Conservation (phyloP, 441 rosid species). For the Metrosideros polymorpha region DNA sequence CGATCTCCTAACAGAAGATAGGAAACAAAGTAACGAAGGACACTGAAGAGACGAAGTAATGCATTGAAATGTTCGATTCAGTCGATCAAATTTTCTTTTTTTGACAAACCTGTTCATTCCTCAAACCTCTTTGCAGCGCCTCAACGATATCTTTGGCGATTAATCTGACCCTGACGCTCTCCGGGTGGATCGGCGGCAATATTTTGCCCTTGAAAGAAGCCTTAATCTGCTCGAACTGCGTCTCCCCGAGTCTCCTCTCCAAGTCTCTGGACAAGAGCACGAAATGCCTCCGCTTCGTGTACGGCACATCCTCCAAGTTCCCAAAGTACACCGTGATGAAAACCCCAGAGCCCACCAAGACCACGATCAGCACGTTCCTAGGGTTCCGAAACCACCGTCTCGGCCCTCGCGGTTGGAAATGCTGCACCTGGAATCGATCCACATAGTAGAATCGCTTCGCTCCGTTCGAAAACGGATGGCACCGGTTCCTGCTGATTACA, state of each 20-base stretch:
- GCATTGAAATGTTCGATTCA: not conserved
- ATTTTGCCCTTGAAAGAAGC: slow-evolving; percentile 50
- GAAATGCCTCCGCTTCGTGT: slow-evolving; percentile 75
- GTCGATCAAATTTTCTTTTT: not conserved
- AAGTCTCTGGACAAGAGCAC: slow-evolving; percentile 55
- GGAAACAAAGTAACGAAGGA: not conserved
- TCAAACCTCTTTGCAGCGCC: slow-evolving; percentile 75
- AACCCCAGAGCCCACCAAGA: slow-evolving; percentile 49
- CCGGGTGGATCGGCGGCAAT: slow-evolving; percentile 79
- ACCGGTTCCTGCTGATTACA: slow-evolving; percentile 2
- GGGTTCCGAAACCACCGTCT: slow-evolving; percentile 64
- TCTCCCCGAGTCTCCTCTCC: slow-evolving; percentile 69
- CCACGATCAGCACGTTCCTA: slow-evolving; percentile 32
- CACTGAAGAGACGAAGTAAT: not conserved
- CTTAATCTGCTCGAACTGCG: slow-evolving; percentile 55
- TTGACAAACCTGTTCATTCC: slow-evolving; percentile 16
- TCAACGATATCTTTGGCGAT: slow-evolving; percentile 65
- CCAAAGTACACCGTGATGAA: slow-evolving; percentile 57
- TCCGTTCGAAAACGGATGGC: slow-evolving; percentile 16
- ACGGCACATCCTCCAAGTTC: slow-evolving; percentile 77
- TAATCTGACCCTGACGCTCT: slow-evolving; percentile 63
- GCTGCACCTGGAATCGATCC: slow-evolving; percentile 53
- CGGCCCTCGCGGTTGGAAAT: slow-evolving; percentile 73
- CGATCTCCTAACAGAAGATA: not conserved
- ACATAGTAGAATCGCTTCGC: slow-evolving; percentile 60